Evolutionary conservation across 768 basidiomycete genomes (phyloP), one percentile per base, ranked within the genome.

Genomic region (Psilocybe cubensis): DNA sequence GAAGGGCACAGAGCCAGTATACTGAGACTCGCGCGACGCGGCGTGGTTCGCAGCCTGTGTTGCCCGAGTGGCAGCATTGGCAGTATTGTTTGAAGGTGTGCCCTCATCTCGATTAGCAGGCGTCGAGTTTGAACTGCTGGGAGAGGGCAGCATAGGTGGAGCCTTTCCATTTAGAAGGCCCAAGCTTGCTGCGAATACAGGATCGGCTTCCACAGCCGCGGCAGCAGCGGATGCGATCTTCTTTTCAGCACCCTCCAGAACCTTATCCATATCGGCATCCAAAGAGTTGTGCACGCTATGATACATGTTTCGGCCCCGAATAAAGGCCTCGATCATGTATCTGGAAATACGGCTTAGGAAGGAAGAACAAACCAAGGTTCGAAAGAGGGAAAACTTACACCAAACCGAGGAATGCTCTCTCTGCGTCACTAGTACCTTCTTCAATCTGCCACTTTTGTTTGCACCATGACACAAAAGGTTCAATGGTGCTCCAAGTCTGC

Each of bases 261-360:
- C 64, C 49, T 71, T 74, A 28, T 74, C 71, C 56, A 80, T 71
- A 20, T 78, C 77, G 18, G 59, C 63, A 29, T 80, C 76, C 23
- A 82, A 67, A 49, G 73, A 67, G 20, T 63, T 66, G 25, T 67
- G 68, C 53, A 75, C 66, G 28, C 72, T 68, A 59, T 72, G 74
- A 23, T 67, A 59, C 63, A 75, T 64, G 63, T 75, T 74, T 45
- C 78, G 67, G 38, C 69, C 74, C 55, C 84, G 79, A 62, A 92
- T 88, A 71, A 84, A 92, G 4, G 80, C 87, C 71, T 92, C 87
- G 70, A 92, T 84, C 89, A 92, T 87, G 70, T 72, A 87, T 66
- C 91, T 92, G 76, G 63, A 63, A 54, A 61, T 53, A 57, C 63
- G 58, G 67, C 69, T 66, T 61, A 63, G 69, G 20, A 64, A 70